Conservation (phyloP, 1,139 yeast genomes). For the Sugiyamaella grinbergsii region DNA sequence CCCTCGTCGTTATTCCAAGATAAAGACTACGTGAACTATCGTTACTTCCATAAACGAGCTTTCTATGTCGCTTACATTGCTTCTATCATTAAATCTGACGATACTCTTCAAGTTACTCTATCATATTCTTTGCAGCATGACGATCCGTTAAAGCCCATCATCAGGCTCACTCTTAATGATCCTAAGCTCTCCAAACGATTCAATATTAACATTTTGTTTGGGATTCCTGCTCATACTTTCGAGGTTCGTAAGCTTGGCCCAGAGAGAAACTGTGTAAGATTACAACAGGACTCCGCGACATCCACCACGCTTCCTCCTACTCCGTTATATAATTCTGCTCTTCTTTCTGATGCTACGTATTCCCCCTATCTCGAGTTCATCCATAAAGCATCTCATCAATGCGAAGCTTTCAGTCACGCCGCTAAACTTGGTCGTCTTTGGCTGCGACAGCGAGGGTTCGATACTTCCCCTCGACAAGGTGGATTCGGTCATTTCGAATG, state of each 20-base stretch:
- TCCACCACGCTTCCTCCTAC: conserved; percentile 61
- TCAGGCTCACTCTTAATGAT: conserved; percentile 35
- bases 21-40: conserved; percentile 86
- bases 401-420: conserved; percentile 88
- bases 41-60: conserved; percentile 87
- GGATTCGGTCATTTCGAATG: conserved; percentile 96
- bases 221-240: conserved; percentile 70
- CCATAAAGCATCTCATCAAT: conserved; percentile 70
- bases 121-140: conserved; percentile 57
- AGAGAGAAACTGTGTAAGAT: conserved; percentile 64
- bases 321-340: conserved; percentile 79
- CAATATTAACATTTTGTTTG: conserved; percentile 68
- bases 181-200: conserved; percentile 48
- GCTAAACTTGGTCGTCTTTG: conserved; percentile 84
- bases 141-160: conserved; percentile 41
- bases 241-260: conserved; percentile 77
- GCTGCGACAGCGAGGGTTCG: conserved; percentile 84
- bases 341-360: conserved; percentile 68
- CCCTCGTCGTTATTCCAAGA: conserved; percentile 72
- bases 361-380: conserved; percentile 72
- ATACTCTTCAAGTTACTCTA: conserved; percentile 47
- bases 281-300: conserved; percentile 41
- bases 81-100: conserved; percentile 52
- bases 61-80: conserved; percentile 74
- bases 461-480: conserved; percentile 54